Conservation (phyloP, 331 rosid species). For the Phaseolus coccineus region DNA sequence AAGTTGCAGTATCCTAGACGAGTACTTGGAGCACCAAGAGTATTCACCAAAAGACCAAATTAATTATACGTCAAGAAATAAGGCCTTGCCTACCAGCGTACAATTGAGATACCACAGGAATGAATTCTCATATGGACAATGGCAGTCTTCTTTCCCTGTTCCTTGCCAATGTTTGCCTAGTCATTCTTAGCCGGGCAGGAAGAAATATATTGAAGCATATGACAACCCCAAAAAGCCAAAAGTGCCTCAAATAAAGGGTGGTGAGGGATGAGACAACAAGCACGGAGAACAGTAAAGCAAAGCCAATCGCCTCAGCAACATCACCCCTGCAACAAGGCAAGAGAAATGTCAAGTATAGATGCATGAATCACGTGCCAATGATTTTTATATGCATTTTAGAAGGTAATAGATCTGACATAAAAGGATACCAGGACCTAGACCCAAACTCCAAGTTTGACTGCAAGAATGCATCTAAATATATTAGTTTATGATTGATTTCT, state of each 20-base stretch:
- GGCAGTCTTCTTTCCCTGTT: slow-evolving; percentile 59
- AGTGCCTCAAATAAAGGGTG: slow-evolving; percentile 49
- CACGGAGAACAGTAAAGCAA: slow-evolving; percentile 43
- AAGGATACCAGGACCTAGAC: neutral
- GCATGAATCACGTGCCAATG: slow-evolving; percentile 3
- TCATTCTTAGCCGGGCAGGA: slow-evolving; percentile 43
- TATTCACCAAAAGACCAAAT: slow-evolving; percentile 35
- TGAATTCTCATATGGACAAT: slow-evolving; percentile 50
- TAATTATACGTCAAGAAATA: slow-evolving; percentile 20
- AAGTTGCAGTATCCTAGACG: slow-evolving; percentile 11
- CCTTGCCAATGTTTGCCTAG: slow-evolving; percentile 51
- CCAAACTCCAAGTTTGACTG: slow-evolving; percentile 2
- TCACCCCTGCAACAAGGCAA: slow-evolving; percentile 51
- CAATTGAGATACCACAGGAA: slow-evolving; percentile 21
- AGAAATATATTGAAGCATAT: slow-evolving; percentile 50
- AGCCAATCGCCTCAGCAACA: slow-evolving; percentile 52
- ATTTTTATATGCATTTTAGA: slow-evolving; percentile 2
- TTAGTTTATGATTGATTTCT: slow-evolving; percentile 19
- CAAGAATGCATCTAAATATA: slow-evolving; percentile 1
- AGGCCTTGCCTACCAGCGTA: slow-evolving; percentile 27
- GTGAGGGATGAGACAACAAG: slow-evolving; percentile 44
- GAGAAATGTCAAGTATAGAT: slow-evolving; percentile 34
- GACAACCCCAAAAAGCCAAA: slow-evolving; percentile 48
- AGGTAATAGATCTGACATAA: neutral
- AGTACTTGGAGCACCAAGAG: slow-evolving; percentile 38